Percentiles rank a stretch among this genome's conserved stretches.
phyloP scores from a whole-genome alignment of 139 green algal species.

The Closterium sp. region DNA sequence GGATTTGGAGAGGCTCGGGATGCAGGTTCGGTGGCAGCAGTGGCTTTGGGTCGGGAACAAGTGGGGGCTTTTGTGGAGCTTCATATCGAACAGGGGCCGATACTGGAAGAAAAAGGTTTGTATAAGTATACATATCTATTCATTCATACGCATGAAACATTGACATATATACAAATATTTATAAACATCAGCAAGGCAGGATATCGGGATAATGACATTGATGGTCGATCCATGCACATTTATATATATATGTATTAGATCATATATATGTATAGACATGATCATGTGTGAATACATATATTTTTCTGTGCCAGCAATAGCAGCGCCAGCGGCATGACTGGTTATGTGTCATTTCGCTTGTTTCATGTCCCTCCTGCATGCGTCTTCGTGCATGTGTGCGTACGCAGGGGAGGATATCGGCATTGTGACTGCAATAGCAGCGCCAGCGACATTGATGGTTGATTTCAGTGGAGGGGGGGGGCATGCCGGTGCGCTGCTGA shows the following conservation, averaged over 20 bases:
- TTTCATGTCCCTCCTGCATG: no score
- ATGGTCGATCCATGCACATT: no score
- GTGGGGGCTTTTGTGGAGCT: slow-evolving; percentile 86
- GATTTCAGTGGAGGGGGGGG: slow-evolving; percentile 74
- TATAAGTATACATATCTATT: not conserved
- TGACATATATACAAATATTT: not conserved
- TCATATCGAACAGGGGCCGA: slow-evolving; percentile 94
- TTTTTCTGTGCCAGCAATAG: no score
- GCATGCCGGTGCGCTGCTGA: slow-evolving; percentile 78
- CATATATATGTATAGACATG: not conserved
- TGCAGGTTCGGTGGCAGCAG: slow-evolving; percentile 44
- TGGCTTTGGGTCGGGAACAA: not conserved
- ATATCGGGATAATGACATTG: not conserved
- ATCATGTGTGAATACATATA: no score
- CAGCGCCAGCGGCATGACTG: no score
- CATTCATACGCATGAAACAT: not conserved
- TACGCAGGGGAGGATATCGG: not conserved
- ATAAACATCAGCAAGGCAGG: not conserved
- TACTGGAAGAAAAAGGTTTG: slow-evolving; percentile 68
- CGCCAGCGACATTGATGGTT: slow-evolving; percentile 46
- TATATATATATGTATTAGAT: not conserved
- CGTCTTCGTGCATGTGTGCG: not conserved
- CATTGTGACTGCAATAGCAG: not conserved
- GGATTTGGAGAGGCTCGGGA: slow-evolving; percentile 46
- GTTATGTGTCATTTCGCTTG: no score